Evolutionary conservation across 2,329 filamentous ascomycete species (phyloP).

Genomic region (Aquanectria penicillioides): DNA sequence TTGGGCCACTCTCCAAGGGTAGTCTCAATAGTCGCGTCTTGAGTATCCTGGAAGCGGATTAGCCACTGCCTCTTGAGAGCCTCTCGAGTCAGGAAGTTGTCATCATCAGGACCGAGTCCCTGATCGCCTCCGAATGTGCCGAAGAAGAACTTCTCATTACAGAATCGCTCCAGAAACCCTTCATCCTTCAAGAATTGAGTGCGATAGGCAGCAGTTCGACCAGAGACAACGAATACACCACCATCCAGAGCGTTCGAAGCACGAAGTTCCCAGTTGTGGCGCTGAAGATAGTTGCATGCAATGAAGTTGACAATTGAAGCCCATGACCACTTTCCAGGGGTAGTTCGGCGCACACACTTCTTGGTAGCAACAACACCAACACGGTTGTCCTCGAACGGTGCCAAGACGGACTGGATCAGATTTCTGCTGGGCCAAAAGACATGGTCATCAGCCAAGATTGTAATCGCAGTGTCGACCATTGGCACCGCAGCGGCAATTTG

Average conservation of each 20-base stretch:
- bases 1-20: slow-evolving; percentile 60
- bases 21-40: slow-evolving; percentile 60
- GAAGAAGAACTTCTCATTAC: slow-evolving; percentile 61
- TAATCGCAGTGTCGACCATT: slow-evolving; percentile 51
- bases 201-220: slow-evolving; percentile 63
- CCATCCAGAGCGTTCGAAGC: slow-evolving; percentile 66
- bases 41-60: slow-evolving; percentile 64
- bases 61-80: slow-evolving; percentile 60
- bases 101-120: slow-evolving; percentile 63
- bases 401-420: slow-evolving; percentile 55
- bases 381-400: slow-evolving; percentile 53
- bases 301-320: slow-evolving; percentile 62
- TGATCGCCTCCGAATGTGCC: slow-evolving; percentile 43
- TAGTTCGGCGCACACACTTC: slow-evolving; percentile 60
- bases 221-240: slow-evolving; percentile 67
- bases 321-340: slow-evolving; percentile 39
- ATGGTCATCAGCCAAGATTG: slow-evolving; percentile 62
- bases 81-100: slow-evolving; percentile 69
- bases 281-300: slow-evolving; percentile 67
- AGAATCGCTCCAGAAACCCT: slow-evolving; percentile 55
- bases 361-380: slow-evolving; percentile 67
- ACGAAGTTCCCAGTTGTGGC: slow-evolving; percentile 70
- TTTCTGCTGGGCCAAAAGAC: slow-evolving; percentile 57
- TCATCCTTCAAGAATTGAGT: slow-evolving; percentile 58
- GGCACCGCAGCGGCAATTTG: slow-evolving; percentile 57